Percentiles rank a stretch among this genome's conserved stretches.
Evolutionary conservation across 1,284 basidiomycete genomes (phyloP).

Genomic region (Sanghuangporus baumii): DNA sequence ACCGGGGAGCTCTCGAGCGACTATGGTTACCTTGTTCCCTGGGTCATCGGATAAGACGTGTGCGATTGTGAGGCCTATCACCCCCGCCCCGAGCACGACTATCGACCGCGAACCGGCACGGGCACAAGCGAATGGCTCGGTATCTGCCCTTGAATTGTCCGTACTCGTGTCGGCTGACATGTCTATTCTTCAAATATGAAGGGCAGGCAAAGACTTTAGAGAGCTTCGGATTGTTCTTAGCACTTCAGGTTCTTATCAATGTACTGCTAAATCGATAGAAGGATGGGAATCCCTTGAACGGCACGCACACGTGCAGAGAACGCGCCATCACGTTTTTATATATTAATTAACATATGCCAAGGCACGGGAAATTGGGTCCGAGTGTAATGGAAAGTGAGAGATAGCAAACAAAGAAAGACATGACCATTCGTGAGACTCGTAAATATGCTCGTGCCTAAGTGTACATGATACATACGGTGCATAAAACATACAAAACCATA

Average conservation of each 20-base stretch:
- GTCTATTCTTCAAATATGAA: background rate
- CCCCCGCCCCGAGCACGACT: slow-evolving; percentile 49
- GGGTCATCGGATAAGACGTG: slow-evolving; percentile 31
- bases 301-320: background rate
- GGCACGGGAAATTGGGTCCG: background rate
- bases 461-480: slow-evolving; percentile 5
- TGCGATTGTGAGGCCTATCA: slow-evolving; percentile 42
- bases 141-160: background rate
- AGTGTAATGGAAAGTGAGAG: background rate
- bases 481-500: slow-evolving; percentile 5
- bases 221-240: background rate
- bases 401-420: background rate
- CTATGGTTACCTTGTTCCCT: slow-evolving; percentile 44
- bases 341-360: background rate
- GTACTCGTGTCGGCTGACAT: slow-evolving; percentile 5
- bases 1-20: slow-evolving; percentile 59
- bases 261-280: background rate
- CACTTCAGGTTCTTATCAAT: background rate
- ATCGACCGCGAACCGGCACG: slow-evolving; percentile 21
- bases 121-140: background rate
- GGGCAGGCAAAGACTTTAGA: background rate
- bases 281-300: background rate
- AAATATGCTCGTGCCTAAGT: background rate
- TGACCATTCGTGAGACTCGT: background rate
- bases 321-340: background rate